phyloP scores from a whole-genome alignment of 176 grass and related monocot genomes.

The Avena eriantha region DNA sequence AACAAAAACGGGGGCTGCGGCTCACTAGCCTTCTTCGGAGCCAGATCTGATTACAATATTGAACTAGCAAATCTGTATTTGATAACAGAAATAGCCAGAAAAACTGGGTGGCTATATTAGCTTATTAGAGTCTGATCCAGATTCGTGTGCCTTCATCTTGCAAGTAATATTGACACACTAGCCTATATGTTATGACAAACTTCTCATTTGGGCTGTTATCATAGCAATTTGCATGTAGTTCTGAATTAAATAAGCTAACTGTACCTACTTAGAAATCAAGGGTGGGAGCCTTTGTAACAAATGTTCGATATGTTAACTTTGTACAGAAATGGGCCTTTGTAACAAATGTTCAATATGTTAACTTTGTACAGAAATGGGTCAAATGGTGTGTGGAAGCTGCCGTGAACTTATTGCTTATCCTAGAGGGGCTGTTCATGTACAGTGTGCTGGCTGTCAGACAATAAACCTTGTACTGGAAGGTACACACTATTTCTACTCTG shows the following conservation, averaged over 20 bases:
- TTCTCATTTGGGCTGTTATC: slow-evolving; percentile 14
- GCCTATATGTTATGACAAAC: slow-evolving; percentile 9
- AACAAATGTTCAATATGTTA: slow-evolving; percentile 23
- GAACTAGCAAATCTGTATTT: not conserved
- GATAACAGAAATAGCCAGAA: not conserved
- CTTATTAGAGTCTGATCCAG: slow-evolving; percentile 6
- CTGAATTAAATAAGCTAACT: slow-evolving; percentile 26
- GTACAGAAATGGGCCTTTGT: slow-evolving; percentile 67
- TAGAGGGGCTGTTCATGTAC: slow-evolving; percentile 65
- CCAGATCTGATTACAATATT: not conserved
- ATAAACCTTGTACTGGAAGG: slow-evolving; percentile 89
- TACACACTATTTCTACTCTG: slow-evolving; percentile 36
- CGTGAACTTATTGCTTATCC: slow-evolving; percentile 75
- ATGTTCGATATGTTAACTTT: slow-evolving; percentile 35
- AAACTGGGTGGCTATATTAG: slow-evolving; percentile 12
- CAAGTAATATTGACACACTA: not conserved
- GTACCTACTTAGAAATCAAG: slow-evolving; percentile 24
- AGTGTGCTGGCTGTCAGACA: slow-evolving; percentile 72
- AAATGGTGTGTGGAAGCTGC: slow-evolving; percentile 86
- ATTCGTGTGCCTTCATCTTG: slow-evolving; percentile 32
- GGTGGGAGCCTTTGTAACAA: not conserved
- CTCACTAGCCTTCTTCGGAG: not conserved
- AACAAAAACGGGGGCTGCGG: not conserved
- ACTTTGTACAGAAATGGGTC: slow-evolving; percentile 76
- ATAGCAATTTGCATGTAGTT: not conserved